Evolutionary conservation across 148 eudicot genomes (phyloP), one percentile per base, ranked within the genome.

Genomic region (Nyssa sinensis): DNA sequence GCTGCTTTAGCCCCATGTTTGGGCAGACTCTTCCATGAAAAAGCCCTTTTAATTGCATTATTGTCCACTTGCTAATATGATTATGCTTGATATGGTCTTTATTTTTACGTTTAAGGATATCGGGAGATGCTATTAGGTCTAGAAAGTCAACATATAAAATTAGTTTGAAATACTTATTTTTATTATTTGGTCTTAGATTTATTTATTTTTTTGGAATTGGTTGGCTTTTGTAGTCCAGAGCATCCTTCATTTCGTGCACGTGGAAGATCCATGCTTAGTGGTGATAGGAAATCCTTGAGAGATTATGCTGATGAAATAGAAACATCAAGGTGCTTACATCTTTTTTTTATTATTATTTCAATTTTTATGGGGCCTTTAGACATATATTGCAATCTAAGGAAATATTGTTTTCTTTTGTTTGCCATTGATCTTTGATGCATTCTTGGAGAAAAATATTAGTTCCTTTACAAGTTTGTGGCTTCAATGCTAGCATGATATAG

Each of bases 201-300:
- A 11, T 14, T 11, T 65, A 32, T 70, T 41, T 16, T 70, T 81
- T 12, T 74, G 78, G 39, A 49, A 23, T 67, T 64, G 31, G 62
- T 66, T 53, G 57, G 34, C 23, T 77, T 81, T 77, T 85, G 74
- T 88, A 96, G 99, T 79, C 99, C 98, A 58, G 99, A 93, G 85
- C 99, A 96, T 87, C 98, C 99, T 75, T 96, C 97, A 66, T 74
- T 85, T 34, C 94, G 91, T n/a, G 81, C 84, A 75, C 93, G 89
- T 77, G 98, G 87, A 49, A 83, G 93, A 61, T 96, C 99, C 71
- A 88, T 96, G 99, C 95, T 96, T 78, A 86, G 99, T 59, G 93
- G 93, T 58, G 98, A 91, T 69, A 86, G 86, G 69, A 91, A 88
- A 79, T 79, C 92, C 27, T 81, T 84, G 64, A 80, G 90, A 81